Conservation (phyloP, 2,329 filamentous ascomycete species). For the Parasarocladium wereldwijsianum region DNA sequence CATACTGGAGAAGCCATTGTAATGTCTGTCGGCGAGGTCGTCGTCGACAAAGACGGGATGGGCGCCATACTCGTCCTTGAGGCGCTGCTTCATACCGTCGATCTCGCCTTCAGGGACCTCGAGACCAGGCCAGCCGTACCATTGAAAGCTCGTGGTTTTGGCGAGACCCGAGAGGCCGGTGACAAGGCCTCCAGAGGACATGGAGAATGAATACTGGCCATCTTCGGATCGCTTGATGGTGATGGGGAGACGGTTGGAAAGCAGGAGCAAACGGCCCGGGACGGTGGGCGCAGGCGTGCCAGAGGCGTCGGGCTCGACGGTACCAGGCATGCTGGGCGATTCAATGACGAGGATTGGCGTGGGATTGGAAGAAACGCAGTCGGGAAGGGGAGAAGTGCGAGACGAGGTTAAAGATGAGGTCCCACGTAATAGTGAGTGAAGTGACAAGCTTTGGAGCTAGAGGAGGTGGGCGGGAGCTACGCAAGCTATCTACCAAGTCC, state of each 20-base stretch:
- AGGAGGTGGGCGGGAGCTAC: constrained; percentile 1
- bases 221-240: constrained; percentile 91
- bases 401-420: not conserved
- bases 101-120: constrained; percentile 81
- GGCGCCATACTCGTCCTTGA: constrained; percentile 79
- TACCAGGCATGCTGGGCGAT: constrained; percentile 19
- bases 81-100: constrained; percentile 54
- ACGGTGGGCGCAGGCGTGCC: constrained; percentile 9
- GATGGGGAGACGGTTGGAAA: constrained; percentile 90
- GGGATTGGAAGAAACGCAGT: not conserved
- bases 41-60: constrained; percentile 89
- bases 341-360: not conserved
- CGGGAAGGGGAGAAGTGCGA: not conserved
- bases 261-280: constrained; percentile 53
- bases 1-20: constrained; percentile 95
- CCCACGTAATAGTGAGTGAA: not conserved
- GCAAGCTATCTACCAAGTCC: too few species aligned
- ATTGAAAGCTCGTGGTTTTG: constrained; percentile 89
- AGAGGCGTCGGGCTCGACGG: constrained; percentile 17
- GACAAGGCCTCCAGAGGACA: constrained; percentile 93
- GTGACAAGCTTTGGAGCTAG: not conserved
- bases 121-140: constrained; percentile 96
- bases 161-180: constrained; percentile 83
- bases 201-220: constrained; percentile 83
- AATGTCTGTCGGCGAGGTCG: constrained; percentile 85